A percentile compares a stretch with the other conserved stretches of the same genome.
These are phyloP conservation scores for Annulohypoxylon maeteangense DNA, from an alignment of 495 filamentous ascomycete species.

Conservation along the genomic window DNA sequence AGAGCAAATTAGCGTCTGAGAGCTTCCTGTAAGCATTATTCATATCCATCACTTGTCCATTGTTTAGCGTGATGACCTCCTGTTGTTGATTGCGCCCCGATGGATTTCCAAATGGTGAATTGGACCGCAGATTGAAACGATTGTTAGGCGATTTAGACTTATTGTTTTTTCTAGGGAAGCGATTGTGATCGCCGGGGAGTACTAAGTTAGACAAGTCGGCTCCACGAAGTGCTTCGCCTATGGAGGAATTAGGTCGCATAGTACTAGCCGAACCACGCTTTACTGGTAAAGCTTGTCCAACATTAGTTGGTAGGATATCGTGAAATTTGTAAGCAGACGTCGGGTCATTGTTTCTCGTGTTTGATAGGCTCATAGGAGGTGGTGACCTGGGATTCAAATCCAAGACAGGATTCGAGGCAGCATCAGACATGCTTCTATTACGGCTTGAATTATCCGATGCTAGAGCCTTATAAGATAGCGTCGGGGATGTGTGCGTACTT, in stretches of 20 bases:
- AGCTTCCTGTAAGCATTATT: constrained; percentile 68
- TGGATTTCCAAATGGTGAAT: constrained; percentile 63
- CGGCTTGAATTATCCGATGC: constrained; percentile 45
- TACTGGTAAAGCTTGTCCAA: constrained; percentile 51
- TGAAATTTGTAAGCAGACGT: constrained; percentile 64
- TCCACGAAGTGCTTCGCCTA: constrained; percentile 61
- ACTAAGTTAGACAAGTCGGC: constrained; percentile 55
- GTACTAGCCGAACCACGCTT: constrained; percentile 58
- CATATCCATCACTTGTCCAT: constrained; percentile 65
- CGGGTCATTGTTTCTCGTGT: constrained; percentile 50
- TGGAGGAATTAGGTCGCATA: constrained; percentile 58
- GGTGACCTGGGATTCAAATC: constrained; percentile 51
- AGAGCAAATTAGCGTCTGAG: constrained; percentile 72
- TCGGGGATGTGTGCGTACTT: constrained; percentile 59
- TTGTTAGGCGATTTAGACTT: constrained; percentile 72
- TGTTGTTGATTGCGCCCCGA: constrained; percentile 53
- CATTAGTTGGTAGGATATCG: constrained; percentile 60
- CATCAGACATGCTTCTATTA: constrained; percentile 64
- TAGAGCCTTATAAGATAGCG: constrained; percentile 44
- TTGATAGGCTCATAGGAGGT: constrained; percentile 26
- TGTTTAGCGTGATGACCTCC: constrained; percentile 58
- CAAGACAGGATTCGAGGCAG: constrained; percentile 51
- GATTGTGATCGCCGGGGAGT: constrained; percentile 56
- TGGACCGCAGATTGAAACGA: constrained; percentile 65
- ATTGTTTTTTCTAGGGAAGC: constrained; percentile 62